Conservation (phyloP, 352 stramenopile genomes). For the Phytophthora colocasiae region DNA sequence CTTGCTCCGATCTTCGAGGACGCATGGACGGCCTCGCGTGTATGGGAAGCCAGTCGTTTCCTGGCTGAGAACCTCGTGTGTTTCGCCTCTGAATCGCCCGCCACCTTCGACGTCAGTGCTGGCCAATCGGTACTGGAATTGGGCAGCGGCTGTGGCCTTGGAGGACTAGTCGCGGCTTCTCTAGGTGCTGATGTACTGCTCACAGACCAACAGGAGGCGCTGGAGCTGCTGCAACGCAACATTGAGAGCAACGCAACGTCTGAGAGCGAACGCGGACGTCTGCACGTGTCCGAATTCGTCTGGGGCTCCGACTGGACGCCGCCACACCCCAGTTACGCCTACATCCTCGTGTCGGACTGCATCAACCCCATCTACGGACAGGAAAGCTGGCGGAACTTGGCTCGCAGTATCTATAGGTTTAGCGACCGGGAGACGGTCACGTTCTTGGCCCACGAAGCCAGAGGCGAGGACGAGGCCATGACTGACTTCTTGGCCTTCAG, state of each 20-base stretch:
- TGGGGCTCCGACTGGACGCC: slow-evolving; percentile 55
- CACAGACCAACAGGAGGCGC: slow-evolving; percentile 72
- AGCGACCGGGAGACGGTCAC: slow-evolving; percentile 61
- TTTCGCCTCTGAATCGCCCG: slow-evolving; percentile 32
- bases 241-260: slow-evolving; percentile 53
- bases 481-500: slow-evolving; percentile 68
- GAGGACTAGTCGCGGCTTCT: slow-evolving; percentile 64
- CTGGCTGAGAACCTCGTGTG: slow-evolving; percentile 64
- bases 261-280: slow-evolving; percentile 40
- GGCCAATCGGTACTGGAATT: slow-evolving; percentile 72
- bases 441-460: slow-evolving; percentile 75
- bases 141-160: slow-evolving; percentile 81
- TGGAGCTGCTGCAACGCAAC: slow-evolving; percentile 77
- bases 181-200: slow-evolving; percentile 76
- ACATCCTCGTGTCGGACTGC: slow-evolving; percentile 85
- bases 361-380: slow-evolving; percentile 89
- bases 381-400: slow-evolving; percentile 82
- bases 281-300: slow-evolving; percentile 62
- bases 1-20: slow-evolving; percentile 86
- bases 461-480: slow-evolving; percentile 79
- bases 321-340: slow-evolving; percentile 51
- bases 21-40: slow-evolving; percentile 80
- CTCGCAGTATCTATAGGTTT: slow-evolving; percentile 68
- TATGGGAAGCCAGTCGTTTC: slow-evolving; percentile 79
- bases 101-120: slow-evolving; percentile 24